These are phyloP conservation scores for Tylopilus rubrobrunneus DNA, from an alignment of 768 basidiomycete genomes.

Conservation along the genomic window DNA sequence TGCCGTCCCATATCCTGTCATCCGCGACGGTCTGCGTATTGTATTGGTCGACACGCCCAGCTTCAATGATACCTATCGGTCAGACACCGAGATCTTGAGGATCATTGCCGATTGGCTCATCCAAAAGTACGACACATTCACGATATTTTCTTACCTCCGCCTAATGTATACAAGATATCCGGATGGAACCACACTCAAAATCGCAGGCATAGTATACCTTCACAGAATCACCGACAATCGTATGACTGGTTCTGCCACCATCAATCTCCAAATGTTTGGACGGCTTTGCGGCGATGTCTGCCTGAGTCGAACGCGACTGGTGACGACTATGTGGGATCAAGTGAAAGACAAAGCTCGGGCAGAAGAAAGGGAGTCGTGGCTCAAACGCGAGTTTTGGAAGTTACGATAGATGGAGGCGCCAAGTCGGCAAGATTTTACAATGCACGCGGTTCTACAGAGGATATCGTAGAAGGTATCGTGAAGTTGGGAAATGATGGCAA, in stretches of 20 bases:
- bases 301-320: conserved; percentile 30
- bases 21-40: background rate
- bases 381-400: conserved; percentile 25
- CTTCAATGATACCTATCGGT: too few relatives aligned
- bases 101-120: conserved; percentile 15
- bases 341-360: too few relatives aligned
- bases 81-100: conserved; percentile 8
- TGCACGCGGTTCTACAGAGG: background rate
- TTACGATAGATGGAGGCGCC: background rate
- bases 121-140: conserved; percentile 16
- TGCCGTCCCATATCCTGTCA: conserved; percentile 2
- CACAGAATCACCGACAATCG: conserved; percentile 35
- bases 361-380: conserved; percentile 21
- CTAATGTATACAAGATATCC: conserved; percentile 2
- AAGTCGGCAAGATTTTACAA: too few relatives aligned
- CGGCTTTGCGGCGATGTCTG: conserved; percentile 32
- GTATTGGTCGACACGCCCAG: conserved; percentile 21
- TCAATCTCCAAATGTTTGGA: conserved; percentile 33
- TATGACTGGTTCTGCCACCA: conserved; percentile 28
- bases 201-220: conserved; percentile 33
- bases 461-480: background rate
- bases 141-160: background rate
- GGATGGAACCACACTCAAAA: conserved; percentile 1
- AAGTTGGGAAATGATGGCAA: background rate
- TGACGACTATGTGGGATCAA: too few relatives aligned